A percentile compares a stretch with the other conserved stretches of the same genome.
These are phyloP conservation scores for Aquilaria agallochum DNA, from an alignment of 441 rosid genomes.

Conservation along the genomic window DNA sequence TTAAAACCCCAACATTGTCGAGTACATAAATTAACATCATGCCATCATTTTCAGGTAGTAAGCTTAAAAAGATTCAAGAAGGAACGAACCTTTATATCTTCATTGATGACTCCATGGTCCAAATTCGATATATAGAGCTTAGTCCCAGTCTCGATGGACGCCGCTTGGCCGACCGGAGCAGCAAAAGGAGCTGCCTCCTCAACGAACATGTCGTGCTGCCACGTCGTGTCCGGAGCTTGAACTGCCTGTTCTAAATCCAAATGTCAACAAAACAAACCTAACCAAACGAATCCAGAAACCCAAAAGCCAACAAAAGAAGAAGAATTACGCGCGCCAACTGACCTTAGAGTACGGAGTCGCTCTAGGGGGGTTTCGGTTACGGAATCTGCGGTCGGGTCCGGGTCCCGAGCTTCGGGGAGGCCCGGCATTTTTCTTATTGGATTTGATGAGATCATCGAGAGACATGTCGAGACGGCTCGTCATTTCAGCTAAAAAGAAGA, in stretches of 20 bases:
- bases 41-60: no score
- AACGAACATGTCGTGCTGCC: conserved; percentile 39
- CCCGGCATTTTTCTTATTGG: conserved; percentile 34
- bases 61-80: no score
- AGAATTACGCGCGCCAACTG: conserved; percentile 9
- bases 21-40: no score
- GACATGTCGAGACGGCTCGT: conserved; percentile 42
- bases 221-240: conserved; percentile 26
- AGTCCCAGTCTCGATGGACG: conserved; percentile 40
- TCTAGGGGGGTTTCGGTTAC: conserved; percentile 27
- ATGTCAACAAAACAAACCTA: conserved; percentile 22
- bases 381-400: conserved; percentile 34
- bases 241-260: conserved; percentile 29
- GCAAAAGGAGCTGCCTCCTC: conserved; percentile 23
- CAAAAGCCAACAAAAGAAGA: conserved; percentile 14
- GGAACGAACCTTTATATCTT: conserved; percentile 38
- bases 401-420: conserved; percentile 24
- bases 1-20: no score
- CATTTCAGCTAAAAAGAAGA: conserved; percentile 16
- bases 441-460: conserved; percentile 47
- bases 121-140: conserved; percentile 47
- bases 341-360: conserved; percentile 39
- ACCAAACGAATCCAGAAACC: conserved; percentile 17
- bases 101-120: conserved; percentile 44
- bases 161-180: conserved; percentile 17